These are phyloP conservation scores for Paraglomus brasilianum DNA, from an alignment of 192 early-diverging fungal genomes.

Conservation along the genomic window DNA sequence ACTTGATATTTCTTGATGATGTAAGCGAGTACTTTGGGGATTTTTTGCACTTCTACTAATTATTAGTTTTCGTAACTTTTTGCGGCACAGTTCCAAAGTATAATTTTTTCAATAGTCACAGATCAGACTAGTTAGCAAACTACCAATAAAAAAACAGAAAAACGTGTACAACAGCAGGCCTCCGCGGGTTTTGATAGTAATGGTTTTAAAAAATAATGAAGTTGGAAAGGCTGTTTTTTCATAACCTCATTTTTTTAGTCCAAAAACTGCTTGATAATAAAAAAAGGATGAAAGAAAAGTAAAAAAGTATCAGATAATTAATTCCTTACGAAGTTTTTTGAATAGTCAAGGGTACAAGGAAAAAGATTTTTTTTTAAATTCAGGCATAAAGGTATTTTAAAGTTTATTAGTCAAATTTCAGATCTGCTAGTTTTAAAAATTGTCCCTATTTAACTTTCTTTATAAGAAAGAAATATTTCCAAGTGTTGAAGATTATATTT, in stretches of 20 bases:
- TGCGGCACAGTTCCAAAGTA: background rate
- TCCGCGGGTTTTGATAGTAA: background rate
- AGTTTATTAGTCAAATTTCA: too few relatives aligned
- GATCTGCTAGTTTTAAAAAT: too few relatives aligned
- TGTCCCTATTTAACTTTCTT: too few relatives aligned
- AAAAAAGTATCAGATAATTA: slow-evolving; percentile 7
- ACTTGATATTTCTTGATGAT: background rate
- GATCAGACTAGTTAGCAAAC: background rate
- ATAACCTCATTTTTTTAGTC: background rate
- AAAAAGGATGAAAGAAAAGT: slow-evolving; percentile 4
- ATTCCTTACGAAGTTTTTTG: slow-evolving; percentile 4
- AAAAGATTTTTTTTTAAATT: background rate
- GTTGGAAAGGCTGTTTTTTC: too few relatives aligned
- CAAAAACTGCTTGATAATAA: background rate
- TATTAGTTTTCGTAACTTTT: background rate
- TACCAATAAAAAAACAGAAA: slow-evolving; percentile 7
- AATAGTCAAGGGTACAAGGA: background rate
- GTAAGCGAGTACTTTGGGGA: background rate
- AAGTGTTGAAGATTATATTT: too few relatives aligned
- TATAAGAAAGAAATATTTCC: too few relatives aligned
- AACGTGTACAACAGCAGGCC: background rate
- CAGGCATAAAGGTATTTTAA: too few relatives aligned
- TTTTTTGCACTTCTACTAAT: background rate
- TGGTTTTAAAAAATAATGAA: background rate
- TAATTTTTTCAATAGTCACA: slow-evolving; percentile 2